phyloP scores from a whole-genome alignment of 2,329 filamentous ascomycete genomes.

The Colletotrichum karsti region DNA sequence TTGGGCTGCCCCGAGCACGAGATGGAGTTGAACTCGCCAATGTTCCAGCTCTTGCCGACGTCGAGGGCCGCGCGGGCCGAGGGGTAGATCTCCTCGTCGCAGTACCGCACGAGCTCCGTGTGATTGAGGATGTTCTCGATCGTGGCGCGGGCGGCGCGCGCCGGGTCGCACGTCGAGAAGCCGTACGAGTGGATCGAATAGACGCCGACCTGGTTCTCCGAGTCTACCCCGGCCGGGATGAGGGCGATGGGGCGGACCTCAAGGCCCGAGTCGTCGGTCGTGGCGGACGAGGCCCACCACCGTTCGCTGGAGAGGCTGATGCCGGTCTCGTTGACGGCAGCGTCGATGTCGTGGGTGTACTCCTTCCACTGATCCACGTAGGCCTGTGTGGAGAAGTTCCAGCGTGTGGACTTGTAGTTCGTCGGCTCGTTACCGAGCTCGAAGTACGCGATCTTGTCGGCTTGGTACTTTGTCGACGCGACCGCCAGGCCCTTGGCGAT shows the following conservation, averaged over 20 bases:
- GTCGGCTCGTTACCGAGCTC: constrained; percentile 32
- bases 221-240: constrained; percentile 29
- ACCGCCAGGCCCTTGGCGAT: constrained; percentile 30
- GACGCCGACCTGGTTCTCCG: constrained; percentile 26
- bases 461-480: constrained; percentile 21
- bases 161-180: constrained; percentile 23
- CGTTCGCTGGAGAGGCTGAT: not conserved
- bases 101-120: constrained; percentile 24
- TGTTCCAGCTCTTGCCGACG: constrained; percentile 31
- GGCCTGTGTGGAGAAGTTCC: constrained; percentile 21
- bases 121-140: constrained; percentile 26
- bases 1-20: constrained; percentile 46
- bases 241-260: constrained; percentile 29
- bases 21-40: constrained; percentile 51
- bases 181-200: constrained; percentile 27
- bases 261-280: constrained; percentile 28
- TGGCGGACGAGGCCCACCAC: constrained; percentile 32
- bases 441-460: constrained; percentile 26
- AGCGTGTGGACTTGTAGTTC: constrained; percentile 19
- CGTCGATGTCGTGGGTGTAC: constrained; percentile 12
- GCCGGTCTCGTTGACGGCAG: constrained; percentile 12
- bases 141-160: not conserved
- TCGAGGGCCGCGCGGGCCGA: constrained; percentile 17
- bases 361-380: constrained; percentile 28
- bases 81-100: constrained; percentile 22